These are phyloP conservation scores for Saccharomycopsis malanga DNA, from an alignment of 805 yeast genomes.

Conservation along the genomic window DNA sequence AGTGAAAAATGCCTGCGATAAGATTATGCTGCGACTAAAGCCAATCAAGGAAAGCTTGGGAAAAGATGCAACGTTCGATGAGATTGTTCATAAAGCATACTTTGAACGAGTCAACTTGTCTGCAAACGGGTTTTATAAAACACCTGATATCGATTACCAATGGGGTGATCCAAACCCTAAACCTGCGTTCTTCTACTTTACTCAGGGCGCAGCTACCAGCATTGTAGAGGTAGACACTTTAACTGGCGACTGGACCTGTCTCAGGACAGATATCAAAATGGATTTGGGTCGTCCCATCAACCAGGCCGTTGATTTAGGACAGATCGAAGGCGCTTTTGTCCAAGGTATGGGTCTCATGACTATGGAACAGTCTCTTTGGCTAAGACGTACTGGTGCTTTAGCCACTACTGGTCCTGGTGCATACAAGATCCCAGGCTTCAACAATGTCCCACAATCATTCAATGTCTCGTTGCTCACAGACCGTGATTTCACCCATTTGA, in stretches of 20 bases:
- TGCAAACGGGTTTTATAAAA: conserved; percentile 44
- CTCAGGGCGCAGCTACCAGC: conserved; percentile 39
- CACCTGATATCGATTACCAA: conserved; percentile 40
- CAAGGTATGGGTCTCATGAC: conserved; percentile 46
- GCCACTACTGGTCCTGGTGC: conserved; percentile 44
- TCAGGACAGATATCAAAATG: conserved; percentile 39
- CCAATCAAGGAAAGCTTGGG: conserved; percentile 35
- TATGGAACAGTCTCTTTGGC: conserved; percentile 42
- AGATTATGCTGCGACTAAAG: conserved; percentile 34
- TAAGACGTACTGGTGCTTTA: conserved; percentile 34
- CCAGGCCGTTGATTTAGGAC: conserved; percentile 44
- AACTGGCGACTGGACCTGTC: conserved; percentile 42
- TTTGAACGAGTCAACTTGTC: conserved; percentile 39
- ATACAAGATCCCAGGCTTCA: conserved; percentile 44
- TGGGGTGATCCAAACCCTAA: conserved; percentile 35
- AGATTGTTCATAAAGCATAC: conserved; percentile 37
- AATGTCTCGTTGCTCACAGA: conserved; percentile 36
- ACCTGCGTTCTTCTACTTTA: conserved; percentile 41
- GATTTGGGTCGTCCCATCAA: conserved; percentile 43
- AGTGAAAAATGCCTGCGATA: conserved; percentile 40
- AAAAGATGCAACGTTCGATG: conserved; percentile 34
- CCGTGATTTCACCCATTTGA: conserved; percentile 36
- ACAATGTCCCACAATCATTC: conserved; percentile 41
- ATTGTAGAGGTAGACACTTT: conserved; percentile 40
- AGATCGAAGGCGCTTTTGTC: conserved; percentile 44